Conservation (phyloP, 2,329 filamentous ascomycete species). For the Microdochium bolleyi region DNA sequence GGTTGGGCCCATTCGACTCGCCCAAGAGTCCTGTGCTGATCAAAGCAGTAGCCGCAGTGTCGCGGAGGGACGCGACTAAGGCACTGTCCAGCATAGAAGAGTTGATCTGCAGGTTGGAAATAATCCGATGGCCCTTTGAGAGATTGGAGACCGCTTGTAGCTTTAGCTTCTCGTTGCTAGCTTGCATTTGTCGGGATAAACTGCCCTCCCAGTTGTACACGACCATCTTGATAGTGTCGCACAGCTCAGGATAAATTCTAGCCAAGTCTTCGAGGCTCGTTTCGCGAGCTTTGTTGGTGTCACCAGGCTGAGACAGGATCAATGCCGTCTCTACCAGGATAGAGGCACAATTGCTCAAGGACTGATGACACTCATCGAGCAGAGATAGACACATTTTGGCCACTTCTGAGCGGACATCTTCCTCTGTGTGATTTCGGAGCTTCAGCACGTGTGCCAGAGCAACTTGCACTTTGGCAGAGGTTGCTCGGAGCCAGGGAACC, state of each 20-base stretch:
- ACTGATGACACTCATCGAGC: slow-evolving; percentile 69
- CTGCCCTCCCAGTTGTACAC: slow-evolving; percentile 77
- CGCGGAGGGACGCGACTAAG: slow-evolving; percentile 61
- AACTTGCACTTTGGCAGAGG: slow-evolving; percentile 71
- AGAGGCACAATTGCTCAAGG: slow-evolving; percentile 58
- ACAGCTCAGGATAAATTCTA: slow-evolving; percentile 51
- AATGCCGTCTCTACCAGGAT: slow-evolving; percentile 79
- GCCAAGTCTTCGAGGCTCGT: slow-evolving; percentile 55
- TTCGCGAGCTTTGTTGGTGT: slow-evolving; percentile 27
- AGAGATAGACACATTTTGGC: slow-evolving; percentile 65
- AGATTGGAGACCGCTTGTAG: slow-evolving; percentile 66
- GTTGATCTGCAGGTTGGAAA: slow-evolving; percentile 55
- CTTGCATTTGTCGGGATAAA: slow-evolving; percentile 75
- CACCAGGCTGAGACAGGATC: slow-evolving; percentile 50
- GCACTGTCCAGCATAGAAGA: slow-evolving; percentile 60
- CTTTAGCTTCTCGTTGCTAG: slow-evolving; percentile 73
- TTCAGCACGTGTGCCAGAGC: slow-evolving; percentile 73
- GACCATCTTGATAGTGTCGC: slow-evolving; percentile 58
- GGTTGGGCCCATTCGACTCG: slow-evolving; percentile 9
- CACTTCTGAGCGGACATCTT: slow-evolving; percentile 61
- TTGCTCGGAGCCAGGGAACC: slow-evolving; percentile 68
- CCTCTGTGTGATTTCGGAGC: slow-evolving; percentile 61
- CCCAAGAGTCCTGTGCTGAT: slow-evolving; percentile 21
- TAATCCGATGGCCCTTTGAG: slow-evolving; percentile 60
- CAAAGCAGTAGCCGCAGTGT: slow-evolving; percentile 54